phyloP scores from a whole-genome alignment of 192 early-diverging fungal genomes.

The Umbelopsis sp. region DNA sequence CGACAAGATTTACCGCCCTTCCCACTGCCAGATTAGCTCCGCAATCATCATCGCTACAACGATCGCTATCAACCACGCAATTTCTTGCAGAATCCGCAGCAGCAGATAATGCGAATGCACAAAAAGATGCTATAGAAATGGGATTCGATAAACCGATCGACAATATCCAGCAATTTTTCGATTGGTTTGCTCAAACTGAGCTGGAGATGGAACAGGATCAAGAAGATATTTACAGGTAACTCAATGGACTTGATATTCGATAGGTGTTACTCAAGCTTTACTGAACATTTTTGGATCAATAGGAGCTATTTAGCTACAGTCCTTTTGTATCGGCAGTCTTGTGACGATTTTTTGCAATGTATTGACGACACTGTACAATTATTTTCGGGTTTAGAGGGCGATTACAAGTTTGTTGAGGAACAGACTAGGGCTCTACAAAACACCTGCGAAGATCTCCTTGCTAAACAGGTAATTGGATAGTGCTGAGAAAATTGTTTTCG shows the following conservation, averaged over 20 bases:
- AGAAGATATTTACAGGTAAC: slow-evolving; percentile 80
- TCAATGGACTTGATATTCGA: slow-evolving; percentile 3
- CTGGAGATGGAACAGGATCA: slow-evolving; percentile 83
- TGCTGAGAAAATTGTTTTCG: neutral
- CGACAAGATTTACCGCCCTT: neutral
- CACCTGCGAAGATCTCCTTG: slow-evolving; percentile 79
- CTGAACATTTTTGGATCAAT: neutral
- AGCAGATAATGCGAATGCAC: slow-evolving; percentile 23
- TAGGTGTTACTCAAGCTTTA: neutral
- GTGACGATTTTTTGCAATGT: slow-evolving; percentile 65
- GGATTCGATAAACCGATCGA: slow-evolving; percentile 67
- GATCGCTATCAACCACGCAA: slow-evolving; percentile 37
- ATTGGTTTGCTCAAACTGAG: slow-evolving; percentile 89
- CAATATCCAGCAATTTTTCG: slow-evolving; percentile 90
- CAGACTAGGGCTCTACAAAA: slow-evolving; percentile 77
- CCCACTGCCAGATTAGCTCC: neutral
- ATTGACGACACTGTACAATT: slow-evolving; percentile 57
- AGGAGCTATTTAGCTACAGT: slow-evolving; percentile 67
- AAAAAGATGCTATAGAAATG: slow-evolving; percentile 31
- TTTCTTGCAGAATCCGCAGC: slow-evolving; percentile 31
- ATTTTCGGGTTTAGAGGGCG: slow-evolving; percentile 63
- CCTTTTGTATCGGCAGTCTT: slow-evolving; percentile 57
- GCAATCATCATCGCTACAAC: slow-evolving; percentile 20
- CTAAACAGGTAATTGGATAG: slow-evolving; percentile 51
- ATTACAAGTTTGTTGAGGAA: slow-evolving; percentile 80